Conservation (phyloP, 2,329 filamentous ascomycete genomes). For the Grosmannia serpens region DNA sequence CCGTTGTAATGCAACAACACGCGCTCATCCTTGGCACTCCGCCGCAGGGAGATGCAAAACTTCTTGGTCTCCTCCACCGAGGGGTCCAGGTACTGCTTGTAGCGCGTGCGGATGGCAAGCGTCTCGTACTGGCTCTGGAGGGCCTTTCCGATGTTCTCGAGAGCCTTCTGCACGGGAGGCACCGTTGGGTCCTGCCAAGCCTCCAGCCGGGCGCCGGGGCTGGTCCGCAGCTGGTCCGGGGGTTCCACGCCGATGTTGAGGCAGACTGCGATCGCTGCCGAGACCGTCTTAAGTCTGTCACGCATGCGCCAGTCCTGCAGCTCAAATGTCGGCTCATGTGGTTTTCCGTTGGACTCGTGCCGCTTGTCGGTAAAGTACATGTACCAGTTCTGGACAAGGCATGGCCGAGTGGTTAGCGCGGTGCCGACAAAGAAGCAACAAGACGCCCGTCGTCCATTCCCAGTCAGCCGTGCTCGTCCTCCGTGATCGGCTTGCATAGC, state of each 20-base stretch:
- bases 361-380: constrained; percentile 99
- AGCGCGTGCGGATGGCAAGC: constrained; percentile 85
- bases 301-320: constrained; percentile 96
- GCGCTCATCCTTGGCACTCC: constrained; percentile 90
- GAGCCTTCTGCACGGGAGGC: constrained; percentile 67
- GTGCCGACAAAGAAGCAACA: background rate
- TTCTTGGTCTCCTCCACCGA: constrained; percentile 97
- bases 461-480: too few species aligned
- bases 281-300: constrained; percentile 92
- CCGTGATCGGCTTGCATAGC: too few species aligned
- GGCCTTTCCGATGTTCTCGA: constrained; percentile 91
- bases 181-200: constrained; percentile 92
- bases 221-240: constrained; percentile 92
- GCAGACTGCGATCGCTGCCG: constrained; percentile 85
- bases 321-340: constrained; percentile 53
- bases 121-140: constrained; percentile 96
- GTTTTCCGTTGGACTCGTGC: constrained; percentile 86
- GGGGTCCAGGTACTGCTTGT: constrained; percentile 93
- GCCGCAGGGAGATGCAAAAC: constrained; percentile 78
- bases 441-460: background rate
- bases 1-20: constrained; percentile 99
- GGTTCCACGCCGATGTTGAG: constrained; percentile 96
- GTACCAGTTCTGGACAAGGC: constrained; percentile 68
- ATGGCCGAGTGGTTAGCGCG: background rate
- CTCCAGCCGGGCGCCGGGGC: constrained; percentile 83